A percentile compares a stretch with the other conserved stretches of the same genome.
Conservation (phyloP, 805 yeast species). For the Yarrowia porcina region DNA sequence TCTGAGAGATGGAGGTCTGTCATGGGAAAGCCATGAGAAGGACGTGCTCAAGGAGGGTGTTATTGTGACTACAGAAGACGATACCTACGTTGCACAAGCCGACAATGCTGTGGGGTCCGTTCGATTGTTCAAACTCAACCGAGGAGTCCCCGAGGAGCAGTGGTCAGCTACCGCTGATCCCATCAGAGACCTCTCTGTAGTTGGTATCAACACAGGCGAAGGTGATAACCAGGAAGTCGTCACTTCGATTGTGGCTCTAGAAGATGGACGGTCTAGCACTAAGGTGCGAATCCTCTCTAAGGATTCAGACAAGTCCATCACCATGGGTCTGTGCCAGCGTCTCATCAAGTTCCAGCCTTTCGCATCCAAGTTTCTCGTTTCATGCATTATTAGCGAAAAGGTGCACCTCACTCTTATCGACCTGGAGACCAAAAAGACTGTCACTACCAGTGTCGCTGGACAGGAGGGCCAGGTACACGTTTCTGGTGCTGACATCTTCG, state of each 20-base stretch:
- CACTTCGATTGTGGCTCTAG: conserved; percentile 11
- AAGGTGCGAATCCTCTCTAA: conserved; percentile 1
- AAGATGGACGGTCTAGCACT: conserved; percentile 16
- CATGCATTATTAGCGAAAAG: conserved; percentile 12
- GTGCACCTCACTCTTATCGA: conserved; percentile 14
- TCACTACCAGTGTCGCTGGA: background rate
- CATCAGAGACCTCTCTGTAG: conserved; percentile 6
- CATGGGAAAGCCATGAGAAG: conserved; percentile 17
- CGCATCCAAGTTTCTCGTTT: conserved; percentile 20
- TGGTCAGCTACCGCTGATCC: background rate
- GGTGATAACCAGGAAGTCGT: background rate
- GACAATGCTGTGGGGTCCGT: background rate
- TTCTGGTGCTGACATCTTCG: background rate
- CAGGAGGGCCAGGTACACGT: conserved; percentile 24
- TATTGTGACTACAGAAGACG: conserved; percentile 12
- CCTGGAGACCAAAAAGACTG: background rate
- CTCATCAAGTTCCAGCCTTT: conserved; percentile 7
- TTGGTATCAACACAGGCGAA: background rate
- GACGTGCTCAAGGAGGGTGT: background rate
- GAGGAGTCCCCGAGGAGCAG: conserved; percentile 20
- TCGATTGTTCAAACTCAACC: background rate
- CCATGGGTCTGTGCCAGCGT: conserved; percentile 19
- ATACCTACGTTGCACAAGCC: conserved; percentile 4
- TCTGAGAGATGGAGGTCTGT: background rate
- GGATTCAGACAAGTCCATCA: background rate